Conservation (phyloP, 139 green algal species). For the Penium margaritaceum region DNA sequence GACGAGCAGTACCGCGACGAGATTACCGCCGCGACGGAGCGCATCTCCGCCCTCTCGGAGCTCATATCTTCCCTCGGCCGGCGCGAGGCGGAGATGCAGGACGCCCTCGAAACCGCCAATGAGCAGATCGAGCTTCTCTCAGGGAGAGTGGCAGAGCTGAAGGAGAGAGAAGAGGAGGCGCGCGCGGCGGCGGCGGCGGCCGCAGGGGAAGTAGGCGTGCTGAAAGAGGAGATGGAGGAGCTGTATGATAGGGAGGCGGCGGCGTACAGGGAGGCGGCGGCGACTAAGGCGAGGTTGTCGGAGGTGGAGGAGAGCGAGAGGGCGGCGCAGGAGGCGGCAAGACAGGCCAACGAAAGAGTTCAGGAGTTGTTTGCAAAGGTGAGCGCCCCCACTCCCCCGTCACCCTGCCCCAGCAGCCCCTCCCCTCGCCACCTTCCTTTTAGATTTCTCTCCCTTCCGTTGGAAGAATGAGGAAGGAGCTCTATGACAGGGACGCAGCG, state of each 20-base stretch:
- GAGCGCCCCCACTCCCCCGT: neutral
- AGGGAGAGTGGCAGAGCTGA: neutral
- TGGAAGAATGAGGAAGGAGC: too few relatives aligned
- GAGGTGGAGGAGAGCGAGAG: slow-evolving; percentile 5
- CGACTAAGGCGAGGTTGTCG: neutral
- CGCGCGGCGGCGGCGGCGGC: neutral
- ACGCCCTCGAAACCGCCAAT: neutral
- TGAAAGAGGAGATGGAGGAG: neutral
- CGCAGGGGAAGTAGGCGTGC: neutral
- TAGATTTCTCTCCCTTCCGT: too few relatives aligned
- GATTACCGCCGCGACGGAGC: neutral
- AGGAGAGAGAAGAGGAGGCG: slow-evolving; percentile 1
- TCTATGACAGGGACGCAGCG: too few relatives aligned
- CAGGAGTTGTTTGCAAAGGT: neutral
- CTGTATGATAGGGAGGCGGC: neutral
- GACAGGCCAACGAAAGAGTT: neutral
- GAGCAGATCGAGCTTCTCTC: slow-evolving; percentile 5
- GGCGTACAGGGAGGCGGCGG: neutral
- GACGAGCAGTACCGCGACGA: neutral
- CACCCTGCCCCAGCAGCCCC: neutral
- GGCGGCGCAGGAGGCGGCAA: neutral
- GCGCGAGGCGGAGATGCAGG: slow-evolving; percentile 5
- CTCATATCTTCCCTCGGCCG: neutral
- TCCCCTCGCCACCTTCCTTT: neutral
- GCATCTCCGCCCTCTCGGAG: neutral